phyloP scores from a whole-genome alignment of 441 rosid species.

The Pelargonium citronellum region DNA sequence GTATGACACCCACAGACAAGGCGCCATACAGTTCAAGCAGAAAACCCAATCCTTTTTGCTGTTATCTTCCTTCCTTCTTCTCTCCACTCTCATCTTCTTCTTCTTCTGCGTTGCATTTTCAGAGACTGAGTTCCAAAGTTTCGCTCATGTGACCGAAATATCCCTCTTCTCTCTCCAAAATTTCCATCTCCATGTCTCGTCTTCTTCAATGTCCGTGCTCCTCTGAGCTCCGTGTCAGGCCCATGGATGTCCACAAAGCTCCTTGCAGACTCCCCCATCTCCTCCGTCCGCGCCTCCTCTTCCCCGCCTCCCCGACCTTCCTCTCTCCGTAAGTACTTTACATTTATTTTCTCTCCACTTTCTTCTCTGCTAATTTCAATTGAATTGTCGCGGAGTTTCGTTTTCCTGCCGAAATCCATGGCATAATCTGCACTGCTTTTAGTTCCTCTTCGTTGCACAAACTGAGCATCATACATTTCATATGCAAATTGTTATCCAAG shows the following conservation, averaged over 20 bases:
- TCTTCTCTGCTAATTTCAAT: not conserved
- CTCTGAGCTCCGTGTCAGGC: constrained; percentile 28
- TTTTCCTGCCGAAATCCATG: no score
- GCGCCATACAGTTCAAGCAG: not conserved
- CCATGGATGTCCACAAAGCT: constrained; percentile 49
- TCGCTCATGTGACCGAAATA: constrained; percentile 23
- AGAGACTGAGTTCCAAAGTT: not conserved
- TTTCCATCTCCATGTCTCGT: constrained; percentile 20
- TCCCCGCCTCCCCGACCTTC: constrained; percentile 27
- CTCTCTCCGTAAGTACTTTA: constrained; percentile 38
- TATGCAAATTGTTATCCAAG: not conserved
- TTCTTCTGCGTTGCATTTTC: no score
- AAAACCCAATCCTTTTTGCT: not conserved
- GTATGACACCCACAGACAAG: not conserved
- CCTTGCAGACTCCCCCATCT: constrained; percentile 28
- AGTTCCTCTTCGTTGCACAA: not conserved
- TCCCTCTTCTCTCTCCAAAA: constrained; percentile 12
- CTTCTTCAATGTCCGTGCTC: constrained; percentile 20
- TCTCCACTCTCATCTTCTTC: not conserved
- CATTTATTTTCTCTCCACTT: not conserved
- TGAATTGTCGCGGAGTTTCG: not conserved
- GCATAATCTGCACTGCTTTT: not conserved
- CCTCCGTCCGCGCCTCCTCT: constrained; percentile 33
- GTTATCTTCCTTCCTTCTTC: constrained; percentile 12
- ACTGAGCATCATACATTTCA: not conserved